phyloP scores from a whole-genome alignment of 768 basidiomycete species.

The Kwoniella heveanensis region DNA sequence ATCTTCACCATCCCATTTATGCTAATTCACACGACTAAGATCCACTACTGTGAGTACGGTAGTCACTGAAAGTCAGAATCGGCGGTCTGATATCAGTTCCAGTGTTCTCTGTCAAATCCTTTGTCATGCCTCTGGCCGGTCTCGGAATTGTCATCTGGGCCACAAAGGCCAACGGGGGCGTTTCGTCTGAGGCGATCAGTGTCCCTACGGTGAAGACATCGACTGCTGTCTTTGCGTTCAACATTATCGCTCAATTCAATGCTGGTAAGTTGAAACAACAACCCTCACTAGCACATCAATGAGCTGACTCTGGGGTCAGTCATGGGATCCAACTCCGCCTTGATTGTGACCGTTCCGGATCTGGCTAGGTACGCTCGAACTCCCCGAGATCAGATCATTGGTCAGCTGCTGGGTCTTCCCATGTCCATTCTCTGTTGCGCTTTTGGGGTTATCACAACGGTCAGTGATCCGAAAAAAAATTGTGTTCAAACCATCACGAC shows the following conservation, averaged over 20 bases:
- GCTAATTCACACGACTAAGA: constrained; percentile 31
- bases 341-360: constrained; percentile 28
- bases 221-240: constrained; percentile 21
- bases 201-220: constrained; percentile 11
- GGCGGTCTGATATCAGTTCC: neutral
- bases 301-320: constrained; percentile 5
- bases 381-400: constrained; percentile 17
- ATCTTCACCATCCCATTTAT: constrained; percentile 29
- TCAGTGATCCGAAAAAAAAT: constrained; percentile 12
- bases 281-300: no score
- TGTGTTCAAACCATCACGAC: no score
- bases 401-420: constrained; percentile 22
- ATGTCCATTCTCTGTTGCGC: constrained; percentile 27
- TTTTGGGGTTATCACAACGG: constrained; percentile 35
- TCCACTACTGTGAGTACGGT: constrained; percentile 18
- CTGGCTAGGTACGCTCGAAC: constrained; percentile 24
- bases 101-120: constrained; percentile 28
- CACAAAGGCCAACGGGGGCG: constrained; percentile 18
- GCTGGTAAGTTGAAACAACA: constrained; percentile 23
- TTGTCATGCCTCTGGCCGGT: constrained; percentile 20
- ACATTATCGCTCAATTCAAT: constrained; percentile 25
- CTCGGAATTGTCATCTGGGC: constrained; percentile 26
- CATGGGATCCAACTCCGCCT: constrained; percentile 31
- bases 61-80: neutral
- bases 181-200: constrained; percentile 11